Evolutionary conservation across 2,329 filamentous ascomycete genomes (phyloP).

Genomic region (Pseudogymnoascus sp.): DNA sequence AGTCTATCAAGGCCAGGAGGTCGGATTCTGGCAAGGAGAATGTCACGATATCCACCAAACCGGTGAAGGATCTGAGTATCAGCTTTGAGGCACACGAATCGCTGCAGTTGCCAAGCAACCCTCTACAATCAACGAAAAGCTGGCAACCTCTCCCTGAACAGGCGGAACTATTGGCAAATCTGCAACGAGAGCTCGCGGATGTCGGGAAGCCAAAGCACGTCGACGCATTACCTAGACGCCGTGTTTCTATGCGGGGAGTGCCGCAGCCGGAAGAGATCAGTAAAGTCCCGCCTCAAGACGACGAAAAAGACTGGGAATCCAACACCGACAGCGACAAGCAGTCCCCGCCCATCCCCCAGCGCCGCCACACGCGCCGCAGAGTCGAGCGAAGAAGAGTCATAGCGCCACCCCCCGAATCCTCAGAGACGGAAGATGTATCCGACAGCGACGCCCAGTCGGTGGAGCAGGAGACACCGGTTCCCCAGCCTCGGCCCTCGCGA

Average conservation of each 20-base stretch:
- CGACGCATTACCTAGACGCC: background rate
- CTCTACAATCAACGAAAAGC: conserved; percentile 8
- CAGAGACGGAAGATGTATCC: background rate
- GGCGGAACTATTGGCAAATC: conserved; percentile 21
- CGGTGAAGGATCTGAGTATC: conserved; percentile 37
- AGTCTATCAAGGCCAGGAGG: conserved; percentile 26
- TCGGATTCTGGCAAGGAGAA: conserved; percentile 16
- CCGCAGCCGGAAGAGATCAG: background rate
- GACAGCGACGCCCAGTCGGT: background rate
- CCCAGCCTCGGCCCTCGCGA: background rate
- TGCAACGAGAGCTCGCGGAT: conserved; percentile 22
- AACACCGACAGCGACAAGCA: background rate
- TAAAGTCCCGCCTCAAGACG: background rate
- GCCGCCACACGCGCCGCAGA: background rate
- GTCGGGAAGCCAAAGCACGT: conserved; percentile 19
- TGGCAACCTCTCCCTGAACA: conserved; percentile 24
- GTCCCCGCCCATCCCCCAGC: background rate
- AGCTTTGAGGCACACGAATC: conserved; percentile 44
- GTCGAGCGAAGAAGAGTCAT: background rate
- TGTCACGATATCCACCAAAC: conserved; percentile 2
- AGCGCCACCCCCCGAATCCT: background rate
- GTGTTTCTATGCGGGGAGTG: background rate
- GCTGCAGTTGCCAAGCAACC: conserved; percentile 26
- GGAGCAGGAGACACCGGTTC: background rate
- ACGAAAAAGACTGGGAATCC: background rate